phyloP scores from a whole-genome alignment of 495 filamentous ascomycete genomes.

The Podospora comata region DNA sequence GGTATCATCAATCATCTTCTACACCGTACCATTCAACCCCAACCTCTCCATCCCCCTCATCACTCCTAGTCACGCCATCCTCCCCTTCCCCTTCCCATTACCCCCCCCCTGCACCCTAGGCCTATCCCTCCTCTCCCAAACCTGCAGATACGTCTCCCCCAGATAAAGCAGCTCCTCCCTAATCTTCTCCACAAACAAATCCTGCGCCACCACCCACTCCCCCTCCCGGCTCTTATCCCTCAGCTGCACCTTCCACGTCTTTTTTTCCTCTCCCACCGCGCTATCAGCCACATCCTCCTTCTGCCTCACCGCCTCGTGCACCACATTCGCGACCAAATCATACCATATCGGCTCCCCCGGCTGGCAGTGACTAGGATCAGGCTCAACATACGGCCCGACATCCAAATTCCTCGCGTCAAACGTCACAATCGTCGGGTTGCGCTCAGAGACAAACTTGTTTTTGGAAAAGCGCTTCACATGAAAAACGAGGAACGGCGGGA shows the following conservation, averaged over 20 bases:
- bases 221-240: slow-evolving; percentile 56
- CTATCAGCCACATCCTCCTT: slow-evolving; percentile 72
- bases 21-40: background rate
- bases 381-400: slow-evolving; percentile 76
- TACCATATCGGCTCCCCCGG: slow-evolving; percentile 88
- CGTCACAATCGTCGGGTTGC: slow-evolving; percentile 97
- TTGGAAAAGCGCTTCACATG: slow-evolving; percentile 95
- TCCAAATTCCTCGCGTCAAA: slow-evolving; percentile 83
- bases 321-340: slow-evolving; percentile 94
- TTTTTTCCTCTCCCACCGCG: slow-evolving; percentile 65
- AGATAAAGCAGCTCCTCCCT: slow-evolving; percentile 85
- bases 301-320: slow-evolving; percentile 78
- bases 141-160: slow-evolving; percentile 89
- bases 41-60: slow-evolving; percentile 4
- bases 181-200: slow-evolving; percentile 85
- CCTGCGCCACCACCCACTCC: slow-evolving; percentile 92
- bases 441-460: slow-evolving; percentile 93
- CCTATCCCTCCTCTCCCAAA: slow-evolving; percentile 85
- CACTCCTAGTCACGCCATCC: slow-evolving; percentile 2
- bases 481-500: slow-evolving; percentile 89
- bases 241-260: slow-evolving; percentile 74
- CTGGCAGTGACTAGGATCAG: slow-evolving; percentile 47
- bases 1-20: background rate
- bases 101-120: slow-evolving; percentile 10
- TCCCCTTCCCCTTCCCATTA: slow-evolving; percentile 30